These are phyloP conservation scores for Scutellaria galericulata DNA, from an alignment of 257 asterid genomes.

Conservation along the genomic window DNA sequence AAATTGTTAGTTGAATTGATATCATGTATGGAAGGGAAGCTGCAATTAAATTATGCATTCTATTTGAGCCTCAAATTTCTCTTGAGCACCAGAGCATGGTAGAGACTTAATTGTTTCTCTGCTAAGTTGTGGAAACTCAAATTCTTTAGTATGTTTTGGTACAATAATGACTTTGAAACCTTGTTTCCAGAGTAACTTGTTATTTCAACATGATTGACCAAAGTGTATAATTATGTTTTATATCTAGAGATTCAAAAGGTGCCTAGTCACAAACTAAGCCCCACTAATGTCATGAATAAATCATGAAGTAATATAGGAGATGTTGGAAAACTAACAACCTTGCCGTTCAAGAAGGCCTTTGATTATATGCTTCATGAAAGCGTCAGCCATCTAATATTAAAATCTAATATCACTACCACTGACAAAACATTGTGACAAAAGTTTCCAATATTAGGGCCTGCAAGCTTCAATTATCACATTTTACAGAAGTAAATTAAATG, in stretches of 20 bases:
- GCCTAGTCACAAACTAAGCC: background rate
- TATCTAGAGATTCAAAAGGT: background rate
- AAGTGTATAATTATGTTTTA: slow-evolving; percentile 13
- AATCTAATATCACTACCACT: slow-evolving; percentile 1
- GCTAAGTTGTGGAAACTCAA: background rate
- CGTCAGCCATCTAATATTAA: slow-evolving; percentile 5
- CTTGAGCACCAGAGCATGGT: background rate
- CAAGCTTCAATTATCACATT: slow-evolving; percentile 18
- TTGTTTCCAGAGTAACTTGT: background rate
- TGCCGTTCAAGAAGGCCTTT: background rate
- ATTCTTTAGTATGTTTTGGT: background rate
- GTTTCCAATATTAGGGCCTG: background rate
- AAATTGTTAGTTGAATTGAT: slow-evolving; percentile 6
- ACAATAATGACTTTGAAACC: slow-evolving; percentile 17
- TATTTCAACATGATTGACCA: slow-evolving; percentile 5
- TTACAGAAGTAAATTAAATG: background rate
- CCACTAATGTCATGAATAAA: background rate
- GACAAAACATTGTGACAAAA: slow-evolving; percentile 1
- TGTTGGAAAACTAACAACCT: background rate
- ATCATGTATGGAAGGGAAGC: background rate
- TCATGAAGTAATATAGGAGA: background rate
- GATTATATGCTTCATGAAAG: background rate
- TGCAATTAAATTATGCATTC: background rate
- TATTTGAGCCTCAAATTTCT: slow-evolving; percentile 22
- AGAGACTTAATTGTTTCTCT: background rate